Percentiles rank a stretch among this genome's conserved stretches.
Evolutionary conservation across 306 rosid species (phyloP).

Genomic region (Glycyrrhiza uralensis): DNA sequence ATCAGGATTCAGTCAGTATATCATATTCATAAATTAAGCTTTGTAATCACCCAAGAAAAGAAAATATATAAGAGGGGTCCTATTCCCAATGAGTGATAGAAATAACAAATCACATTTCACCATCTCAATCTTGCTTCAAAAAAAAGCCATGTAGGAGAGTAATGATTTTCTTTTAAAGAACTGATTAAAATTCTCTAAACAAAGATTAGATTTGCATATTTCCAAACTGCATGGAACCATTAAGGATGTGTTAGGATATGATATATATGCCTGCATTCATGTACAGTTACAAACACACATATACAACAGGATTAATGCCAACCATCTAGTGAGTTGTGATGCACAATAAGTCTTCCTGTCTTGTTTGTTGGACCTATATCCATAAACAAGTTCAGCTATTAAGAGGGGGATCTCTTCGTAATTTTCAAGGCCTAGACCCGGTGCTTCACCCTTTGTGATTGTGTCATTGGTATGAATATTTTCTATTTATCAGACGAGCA

Average conservation of each 20-base stretch:
- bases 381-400: not conserved
- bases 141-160: not conserved
- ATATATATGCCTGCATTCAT: constrained; percentile 5
- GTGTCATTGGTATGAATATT: not conserved
- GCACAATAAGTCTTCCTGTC: not conserved
- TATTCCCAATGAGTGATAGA: not conserved
- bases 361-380: not conserved
- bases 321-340: not conserved
- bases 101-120: constrained; percentile 8
- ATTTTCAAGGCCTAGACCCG: not conserved
- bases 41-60: not conserved
- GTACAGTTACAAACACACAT: not conserved
- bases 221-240: constrained; percentile 6
- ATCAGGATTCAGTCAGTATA: not conserved
- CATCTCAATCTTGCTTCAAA: not conserved
- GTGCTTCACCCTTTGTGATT: not conserved
- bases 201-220: constrained; percentile 6
- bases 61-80: not conserved
- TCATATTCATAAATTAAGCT: not conserved
- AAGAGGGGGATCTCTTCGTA: not conserved
- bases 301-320: not conserved
- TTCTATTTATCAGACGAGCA: not conserved
- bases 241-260: not conserved
- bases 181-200: not conserved
- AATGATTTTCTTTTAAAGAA: constrained; percentile 6